phyloP scores from a whole-genome alignment of 306 rosid species.

The Prunus salicina region DNA sequence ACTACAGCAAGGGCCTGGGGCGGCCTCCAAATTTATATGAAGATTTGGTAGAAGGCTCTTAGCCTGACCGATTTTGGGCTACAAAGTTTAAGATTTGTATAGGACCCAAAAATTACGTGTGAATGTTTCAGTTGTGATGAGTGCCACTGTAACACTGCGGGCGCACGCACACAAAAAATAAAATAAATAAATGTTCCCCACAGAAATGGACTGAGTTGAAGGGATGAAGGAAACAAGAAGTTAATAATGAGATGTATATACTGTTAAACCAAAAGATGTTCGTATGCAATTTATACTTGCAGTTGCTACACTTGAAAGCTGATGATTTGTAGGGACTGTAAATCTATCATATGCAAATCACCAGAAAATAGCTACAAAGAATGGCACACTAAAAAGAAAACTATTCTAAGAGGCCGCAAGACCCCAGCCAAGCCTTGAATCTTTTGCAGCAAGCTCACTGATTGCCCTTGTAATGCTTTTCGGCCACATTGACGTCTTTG shows the following conservation, averaged over 20 bases:
- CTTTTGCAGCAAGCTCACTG: background rate
- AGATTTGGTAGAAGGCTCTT: no score
- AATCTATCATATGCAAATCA: background rate
- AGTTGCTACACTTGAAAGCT: background rate
- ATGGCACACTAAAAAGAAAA: background rate
- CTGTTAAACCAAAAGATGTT: background rate
- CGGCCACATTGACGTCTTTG: background rate
- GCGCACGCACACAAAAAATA: no score
- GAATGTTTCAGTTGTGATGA: no score
- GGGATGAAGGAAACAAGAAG: background rate
- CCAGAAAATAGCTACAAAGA: slow-evolving; percentile 5
- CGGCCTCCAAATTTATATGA: no score
- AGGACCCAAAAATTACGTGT: no score
- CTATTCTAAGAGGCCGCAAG: slow-evolving; percentile 19
- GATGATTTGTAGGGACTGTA: background rate
- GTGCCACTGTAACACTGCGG: no score
- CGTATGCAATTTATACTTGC: background rate
- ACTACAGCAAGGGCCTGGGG: no score
- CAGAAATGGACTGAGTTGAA: background rate
- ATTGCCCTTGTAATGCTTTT: background rate
- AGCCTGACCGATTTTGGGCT: no score
- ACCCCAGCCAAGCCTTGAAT: background rate
- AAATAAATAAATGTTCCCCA: no score
- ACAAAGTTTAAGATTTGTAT: no score
- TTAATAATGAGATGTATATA: background rate